Evolutionary conservation across 352 stramenopile genomes (phyloP).

Genomic region (Globisporangium splendens): DNA sequence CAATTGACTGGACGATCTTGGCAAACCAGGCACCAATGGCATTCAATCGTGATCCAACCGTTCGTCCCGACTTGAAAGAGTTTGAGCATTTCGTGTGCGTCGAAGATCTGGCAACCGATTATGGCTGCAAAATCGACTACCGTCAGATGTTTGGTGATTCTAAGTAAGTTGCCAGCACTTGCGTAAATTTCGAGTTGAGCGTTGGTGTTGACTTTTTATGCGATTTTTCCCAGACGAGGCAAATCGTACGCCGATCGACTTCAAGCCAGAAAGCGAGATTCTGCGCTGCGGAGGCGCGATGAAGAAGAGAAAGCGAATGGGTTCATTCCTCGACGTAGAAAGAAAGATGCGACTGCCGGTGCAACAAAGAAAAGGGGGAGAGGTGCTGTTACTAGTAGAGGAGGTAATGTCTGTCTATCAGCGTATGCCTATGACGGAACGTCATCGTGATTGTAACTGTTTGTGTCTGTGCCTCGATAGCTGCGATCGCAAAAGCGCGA

Average conservation of each 20-base stretch:
- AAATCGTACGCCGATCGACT: conserved; percentile 62
- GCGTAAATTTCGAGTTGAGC: no score
- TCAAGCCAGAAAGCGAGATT: conserved; percentile 43
- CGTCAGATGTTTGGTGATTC: conserved; percentile 68
- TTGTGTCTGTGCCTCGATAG: neutral
- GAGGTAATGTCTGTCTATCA: neutral
- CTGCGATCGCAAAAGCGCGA: conserved; percentile 3
- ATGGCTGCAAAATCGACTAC: conserved; percentile 64
- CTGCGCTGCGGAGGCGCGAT: conserved; percentile 14
- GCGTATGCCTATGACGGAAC: no score
- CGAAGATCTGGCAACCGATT: conserved; percentile 48
- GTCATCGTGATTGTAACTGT: neutral
- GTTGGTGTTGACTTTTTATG: neutral
- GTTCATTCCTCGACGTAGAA: conserved; percentile 12
- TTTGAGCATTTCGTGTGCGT: conserved; percentile 69
- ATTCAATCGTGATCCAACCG: conserved; percentile 16
- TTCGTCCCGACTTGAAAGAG: conserved; percentile 43
- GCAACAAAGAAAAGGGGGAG: neutral
- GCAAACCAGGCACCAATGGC: conserved; percentile 7
- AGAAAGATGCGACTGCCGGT: conserved; percentile 9
- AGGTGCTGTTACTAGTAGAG: conserved; percentile 8
- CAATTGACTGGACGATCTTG: neutral
- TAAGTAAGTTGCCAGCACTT: conserved; percentile 26
- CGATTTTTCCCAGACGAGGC: conserved; percentile 14
- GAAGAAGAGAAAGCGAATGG: conserved; percentile 10